Conservation (phyloP, 768 basidiomycete species). For the Termitomyces titanicus region DNA sequence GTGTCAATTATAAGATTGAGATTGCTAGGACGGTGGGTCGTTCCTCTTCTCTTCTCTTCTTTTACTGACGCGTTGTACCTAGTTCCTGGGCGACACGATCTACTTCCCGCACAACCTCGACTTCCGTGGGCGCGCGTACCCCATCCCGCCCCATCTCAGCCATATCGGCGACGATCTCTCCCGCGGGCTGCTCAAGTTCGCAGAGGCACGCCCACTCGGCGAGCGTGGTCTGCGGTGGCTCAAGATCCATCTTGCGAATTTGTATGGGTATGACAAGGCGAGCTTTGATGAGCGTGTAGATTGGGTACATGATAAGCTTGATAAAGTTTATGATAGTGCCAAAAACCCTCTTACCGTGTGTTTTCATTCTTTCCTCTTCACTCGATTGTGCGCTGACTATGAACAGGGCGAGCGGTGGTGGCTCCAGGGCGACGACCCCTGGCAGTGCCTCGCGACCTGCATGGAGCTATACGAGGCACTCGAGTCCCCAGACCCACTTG, state of each 20-base stretch:
- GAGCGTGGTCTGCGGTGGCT: conserved; percentile 88
- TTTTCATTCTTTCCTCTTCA: conserved; percentile 7
- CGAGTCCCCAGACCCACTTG: conserved; percentile 61
- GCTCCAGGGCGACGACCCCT: conserved; percentile 89
- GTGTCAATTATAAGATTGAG: conserved; percentile 94
- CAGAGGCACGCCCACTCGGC: conserved; percentile 74
- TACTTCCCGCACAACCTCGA: conserved; percentile 96
- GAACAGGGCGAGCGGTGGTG: conserved; percentile 85
- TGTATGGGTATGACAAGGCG: conserved; percentile 93
- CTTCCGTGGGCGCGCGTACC: conserved; percentile 96
- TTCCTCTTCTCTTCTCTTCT: no score
- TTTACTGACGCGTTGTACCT: not conserved
- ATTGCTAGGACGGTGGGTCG: conserved; percentile 87
- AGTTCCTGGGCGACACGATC: conserved; percentile 87
- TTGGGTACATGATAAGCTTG: conserved; percentile 70
- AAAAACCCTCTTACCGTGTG: conserved; percentile 71
- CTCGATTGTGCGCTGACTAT: no score
- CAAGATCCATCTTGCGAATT: conserved; percentile 90
- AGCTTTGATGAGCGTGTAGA: conserved; percentile 89
- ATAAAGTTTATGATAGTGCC: conserved; percentile 80
- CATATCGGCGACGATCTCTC: conserved; percentile 95
- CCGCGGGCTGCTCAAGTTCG: conserved; percentile 84
- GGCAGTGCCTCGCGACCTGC: conserved; percentile 95
- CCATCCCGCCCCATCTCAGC: conserved; percentile 91
- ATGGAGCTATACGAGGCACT: conserved; percentile 84